A percentile compares a stretch with the other conserved stretches of the same genome.
These are phyloP conservation scores for Cladobotryum protrusum DNA, from an alignment of 2,329 filamentous ascomycete genomes.

Conservation along the genomic window DNA sequence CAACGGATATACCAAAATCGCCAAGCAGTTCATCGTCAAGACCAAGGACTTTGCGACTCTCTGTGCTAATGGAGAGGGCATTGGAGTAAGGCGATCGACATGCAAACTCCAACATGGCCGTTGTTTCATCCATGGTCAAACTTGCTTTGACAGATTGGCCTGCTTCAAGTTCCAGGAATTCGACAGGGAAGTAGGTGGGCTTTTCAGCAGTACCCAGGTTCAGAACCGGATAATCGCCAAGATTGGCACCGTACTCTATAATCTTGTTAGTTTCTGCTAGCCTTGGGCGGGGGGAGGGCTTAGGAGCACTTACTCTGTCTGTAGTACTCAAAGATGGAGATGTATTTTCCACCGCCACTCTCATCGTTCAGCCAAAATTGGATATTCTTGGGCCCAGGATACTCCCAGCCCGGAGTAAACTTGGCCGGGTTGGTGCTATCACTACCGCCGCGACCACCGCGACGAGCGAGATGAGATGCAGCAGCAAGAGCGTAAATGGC, in stretches of 20 bases:
- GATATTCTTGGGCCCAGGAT: slow-evolving; percentile 27
- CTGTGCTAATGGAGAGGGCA: slow-evolving; percentile 55
- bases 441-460: too few species aligned
- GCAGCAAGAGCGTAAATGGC: slow-evolving; percentile 24
- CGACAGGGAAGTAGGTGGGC: slow-evolving; percentile 59
- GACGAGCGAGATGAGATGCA: slow-evolving; percentile 16
- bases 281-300: not conserved
- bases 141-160: slow-evolving; percentile 59
- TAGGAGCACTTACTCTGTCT: slow-evolving; percentile 31
- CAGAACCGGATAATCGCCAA: slow-evolving; percentile 50
- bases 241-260: slow-evolving; percentile 29
- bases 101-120: slow-evolving; percentile 65
- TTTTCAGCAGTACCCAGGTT: slow-evolving; percentile 55
- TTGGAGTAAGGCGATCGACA: slow-evolving; percentile 62
- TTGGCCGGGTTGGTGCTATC: slow-evolving; percentile 17
- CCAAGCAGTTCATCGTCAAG: slow-evolving; percentile 44
- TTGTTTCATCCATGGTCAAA: slow-evolving; percentile 55
- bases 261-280: not conserved
- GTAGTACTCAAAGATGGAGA: slow-evolving; percentile 40
- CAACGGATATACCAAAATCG: slow-evolving; percentile 58
- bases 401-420: slow-evolving; percentile 20
- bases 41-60: slow-evolving; percentile 52
- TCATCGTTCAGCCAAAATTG: slow-evolving; percentile 25
- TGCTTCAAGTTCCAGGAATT: slow-evolving; percentile 56
- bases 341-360: slow-evolving; percentile 20